These are phyloP conservation scores for Cicer yamashitae DNA, from an alignment of 306 rosid species.

Conservation along the genomic window DNA sequence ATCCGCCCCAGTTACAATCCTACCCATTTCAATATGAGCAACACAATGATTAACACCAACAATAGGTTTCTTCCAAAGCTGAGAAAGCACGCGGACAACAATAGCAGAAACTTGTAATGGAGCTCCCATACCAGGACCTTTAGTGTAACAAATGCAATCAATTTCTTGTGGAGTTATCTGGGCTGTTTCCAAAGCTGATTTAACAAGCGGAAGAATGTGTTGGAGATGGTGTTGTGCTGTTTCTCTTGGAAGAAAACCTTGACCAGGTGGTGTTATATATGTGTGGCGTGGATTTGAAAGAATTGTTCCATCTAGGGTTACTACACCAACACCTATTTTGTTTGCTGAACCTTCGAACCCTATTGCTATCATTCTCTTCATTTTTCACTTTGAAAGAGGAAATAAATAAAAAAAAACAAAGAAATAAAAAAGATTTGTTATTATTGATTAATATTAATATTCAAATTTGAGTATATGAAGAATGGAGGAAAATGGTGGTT, in stretches of 20 bases:
- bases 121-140: conserved; percentile 98
- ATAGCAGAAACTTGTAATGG: conserved; percentile 85
- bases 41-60: conserved; percentile 91
- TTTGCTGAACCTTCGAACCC: conserved; percentile 98
- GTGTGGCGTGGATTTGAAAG: conserved; percentile 94
- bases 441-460: too few relatives aligned
- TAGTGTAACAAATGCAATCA: conserved; percentile 90
- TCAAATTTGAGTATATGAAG: background rate
- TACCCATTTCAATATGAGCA: conserved; percentile 97
- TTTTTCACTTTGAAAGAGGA: conserved; percentile 34
- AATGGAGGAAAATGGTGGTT: background rate
- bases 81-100: conserved; percentile 84
- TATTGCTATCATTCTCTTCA: conserved; percentile 80
- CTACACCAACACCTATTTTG: conserved; percentile 87
- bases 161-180: conserved; percentile 65
- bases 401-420: background rate
- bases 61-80: conserved; percentile 89
- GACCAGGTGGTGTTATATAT: conserved; percentile 92
- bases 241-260: conserved; percentile 93
- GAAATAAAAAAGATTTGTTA: background rate
- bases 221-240: conserved; percentile 94
- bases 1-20: conserved; percentile 87
- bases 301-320: conserved; percentile 77
- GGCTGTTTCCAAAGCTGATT: conserved; percentile 75
- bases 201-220: conserved; percentile 74